Evolutionary conservation across 768 basidiomycete species (phyloP).

Genomic region (Dacryopinax spathularia): DNA sequence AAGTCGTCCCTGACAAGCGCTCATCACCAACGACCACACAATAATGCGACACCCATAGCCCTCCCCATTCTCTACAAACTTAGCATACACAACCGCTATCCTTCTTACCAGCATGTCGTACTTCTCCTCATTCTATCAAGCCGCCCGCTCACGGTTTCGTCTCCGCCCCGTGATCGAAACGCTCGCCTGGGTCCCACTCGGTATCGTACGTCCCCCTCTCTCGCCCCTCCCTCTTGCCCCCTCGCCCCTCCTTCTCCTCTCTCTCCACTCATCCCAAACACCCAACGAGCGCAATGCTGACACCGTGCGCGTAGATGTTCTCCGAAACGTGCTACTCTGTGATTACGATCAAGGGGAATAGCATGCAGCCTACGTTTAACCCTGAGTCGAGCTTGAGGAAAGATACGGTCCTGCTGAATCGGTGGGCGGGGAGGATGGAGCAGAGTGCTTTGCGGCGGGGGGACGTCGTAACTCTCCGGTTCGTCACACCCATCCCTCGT

Average conservation of each 20-base stretch:
- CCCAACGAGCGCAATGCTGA: too few relatives aligned
- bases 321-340: not conserved
- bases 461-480: constrained; percentile 24
- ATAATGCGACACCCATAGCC: not conserved
- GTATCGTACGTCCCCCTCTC: not conserved
- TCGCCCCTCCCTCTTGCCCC: not conserved
- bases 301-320: not conserved
- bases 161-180: not conserved
- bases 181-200: not conserved
- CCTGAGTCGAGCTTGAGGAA: constrained; percentile 21
- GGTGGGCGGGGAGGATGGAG: constrained; percentile 19
- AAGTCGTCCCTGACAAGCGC: not conserved
- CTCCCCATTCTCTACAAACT: too few relatives aligned
- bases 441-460: constrained; percentile 17
- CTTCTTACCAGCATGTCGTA: not conserved
- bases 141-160: too few relatives aligned
- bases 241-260: not conserved
- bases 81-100: too few relatives aligned
- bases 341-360: not conserved
- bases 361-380: constrained; percentile 24
- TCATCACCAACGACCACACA: not conserved
- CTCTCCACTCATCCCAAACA: not conserved
- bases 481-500: too few relatives aligned
- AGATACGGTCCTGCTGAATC: constrained; percentile 24
- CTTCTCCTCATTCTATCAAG: not conserved